These are phyloP conservation scores for Epicoccum nigrum DNA, from an alignment of 2,329 filamentous ascomycete species.

Conservation along the genomic window DNA sequence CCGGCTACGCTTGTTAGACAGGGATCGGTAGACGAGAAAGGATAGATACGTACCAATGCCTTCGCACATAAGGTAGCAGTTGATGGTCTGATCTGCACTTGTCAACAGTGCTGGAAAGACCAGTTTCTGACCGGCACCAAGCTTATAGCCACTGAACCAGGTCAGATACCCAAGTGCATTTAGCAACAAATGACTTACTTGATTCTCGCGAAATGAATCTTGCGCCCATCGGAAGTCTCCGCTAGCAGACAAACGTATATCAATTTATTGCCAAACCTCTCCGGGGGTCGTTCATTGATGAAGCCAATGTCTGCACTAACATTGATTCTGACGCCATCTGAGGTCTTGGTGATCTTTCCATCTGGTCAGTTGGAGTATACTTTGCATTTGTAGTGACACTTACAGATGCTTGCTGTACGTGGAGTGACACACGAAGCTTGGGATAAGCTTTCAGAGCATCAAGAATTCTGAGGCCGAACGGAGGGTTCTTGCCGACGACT, in stretches of 20 bases:
- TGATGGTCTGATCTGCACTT: slow-evolving; percentile 63
- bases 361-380: not conserved
- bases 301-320: slow-evolving; percentile 74
- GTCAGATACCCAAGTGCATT: too few relatives aligned
- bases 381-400: slow-evolving; percentile 22
- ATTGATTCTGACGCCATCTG: slow-evolving; percentile 60
- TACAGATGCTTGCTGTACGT: slow-evolving; percentile 54
- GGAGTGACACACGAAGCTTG: slow-evolving; percentile 62
- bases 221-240: slow-evolving; percentile 70
- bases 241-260: slow-evolving; percentile 77
- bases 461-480: slow-evolving; percentile 76
- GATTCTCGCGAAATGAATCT: slow-evolving; percentile 71
- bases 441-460: slow-evolving; percentile 74
- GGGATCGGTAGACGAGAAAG: not conserved
- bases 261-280: slow-evolving; percentile 66
- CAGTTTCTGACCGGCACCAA: slow-evolving; percentile 67
- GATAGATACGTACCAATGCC: slow-evolving; percentile 66
- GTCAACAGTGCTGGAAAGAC: slow-evolving; percentile 64
- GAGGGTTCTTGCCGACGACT: slow-evolving; percentile 77
- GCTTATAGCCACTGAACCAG: slow-evolving; percentile 66
- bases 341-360: slow-evolving; percentile 27
- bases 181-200: slow-evolving; percentile 51
- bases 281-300: slow-evolving; percentile 67
- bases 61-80: slow-evolving; percentile 80
- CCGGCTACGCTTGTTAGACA: slow-evolving; percentile 54